Conservation (phyloP, 805 yeast species). For the Hagleromyces aurorensis region DNA sequence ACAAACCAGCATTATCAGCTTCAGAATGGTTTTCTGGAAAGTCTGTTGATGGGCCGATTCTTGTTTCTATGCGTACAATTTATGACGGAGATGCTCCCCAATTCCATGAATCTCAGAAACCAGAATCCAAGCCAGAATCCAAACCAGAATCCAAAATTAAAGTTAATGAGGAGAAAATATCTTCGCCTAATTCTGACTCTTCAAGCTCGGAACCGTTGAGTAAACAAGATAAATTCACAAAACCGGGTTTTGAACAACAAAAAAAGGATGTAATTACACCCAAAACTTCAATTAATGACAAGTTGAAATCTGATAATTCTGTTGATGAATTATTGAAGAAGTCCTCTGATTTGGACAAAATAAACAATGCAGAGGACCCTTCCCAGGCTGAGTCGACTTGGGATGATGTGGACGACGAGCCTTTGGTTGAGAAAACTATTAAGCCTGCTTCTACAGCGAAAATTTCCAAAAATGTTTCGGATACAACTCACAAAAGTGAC, state of each 20-base stretch:
- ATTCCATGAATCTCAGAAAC: conserved; percentile 30
- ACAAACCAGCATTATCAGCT: conserved; percentile 68
- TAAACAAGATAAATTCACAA: conserved; percentile 20
- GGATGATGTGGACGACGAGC: conserved; percentile 29
- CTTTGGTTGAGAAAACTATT: conserved; percentile 5
- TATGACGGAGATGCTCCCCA: conserved; percentile 67
- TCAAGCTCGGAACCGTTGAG: conserved; percentile 44
- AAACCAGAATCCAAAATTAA: conserved; percentile 16
- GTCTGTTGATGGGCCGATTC: conserved; percentile 71
- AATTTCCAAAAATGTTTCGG: conserved; percentile 4
- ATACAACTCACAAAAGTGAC: conserved; percentile 5
- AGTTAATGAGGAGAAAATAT: conserved; percentile 14
- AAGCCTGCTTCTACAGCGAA: conserved; percentile 2
- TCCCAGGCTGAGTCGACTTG: conserved; percentile 27
- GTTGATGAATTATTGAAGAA: conserved; percentile 25
- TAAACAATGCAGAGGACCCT: conserved; percentile 31
- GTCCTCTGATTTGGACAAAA: conserved; percentile 24
- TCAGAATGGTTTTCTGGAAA: conserved; percentile 77
- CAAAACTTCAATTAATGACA: conserved; percentile 15
- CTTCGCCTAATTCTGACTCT: background rate
- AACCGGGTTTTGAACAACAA: background rate
- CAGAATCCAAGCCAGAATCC: conserved; percentile 18
- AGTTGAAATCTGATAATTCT: conserved; percentile 21
- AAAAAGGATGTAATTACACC: conserved; percentile 4
- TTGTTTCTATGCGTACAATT: conserved; percentile 65